Evolutionary conservation across 495 filamentous ascomycete species (phyloP), one percentile per base, ranked within the genome.

Genomic region (Astrothelium subdiscretum): DNA sequence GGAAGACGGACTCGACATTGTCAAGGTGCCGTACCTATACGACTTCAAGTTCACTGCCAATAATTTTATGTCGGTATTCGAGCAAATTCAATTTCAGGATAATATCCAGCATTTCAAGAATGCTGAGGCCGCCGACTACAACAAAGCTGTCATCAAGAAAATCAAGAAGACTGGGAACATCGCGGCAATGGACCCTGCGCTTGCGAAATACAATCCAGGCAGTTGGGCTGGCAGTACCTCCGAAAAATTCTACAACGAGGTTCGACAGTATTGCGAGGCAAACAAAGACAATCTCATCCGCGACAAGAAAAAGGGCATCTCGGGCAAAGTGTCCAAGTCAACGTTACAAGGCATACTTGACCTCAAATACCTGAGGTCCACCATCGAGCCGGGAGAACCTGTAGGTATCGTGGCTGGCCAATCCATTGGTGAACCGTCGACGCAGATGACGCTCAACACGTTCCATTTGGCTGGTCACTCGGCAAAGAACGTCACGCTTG

Each of bases 401-500:
- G 91, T 99, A 26, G 94, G 94, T 59, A 92, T 99, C 66, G 89
- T 97, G 43, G 94, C 94, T 54, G 91, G 91, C 43, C 94, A 99
- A 76, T 96, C 92, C 38, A 85, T 99, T 57, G 94, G 94, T 68
- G 95, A 97, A 73, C 94, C 95, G 10, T 96, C 91, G 18, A 99
- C 94, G 13, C 94, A 99, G 74, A 97, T 99, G 95, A 99, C 94
- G n/a, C 76, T 98, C 59, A 98, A 98, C 72, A 98, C 94, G 29
- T 98, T 98, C 85, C 94, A 99, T 82, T 90, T 99, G 81, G 94
- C 94, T 69, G 94, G 94, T 72, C 95, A 97, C 80, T 88, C 92
- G 26, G 86, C 95, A 22, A 97, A 96, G 82, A 99, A 99, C 81
- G 94, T 99, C 69, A 99, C 94, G 3, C 82, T 97, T 26, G 94